phyloP scores from a whole-genome alignment of 1,284 basidiomycete genomes.

The Cerrena zonata region DNA sequence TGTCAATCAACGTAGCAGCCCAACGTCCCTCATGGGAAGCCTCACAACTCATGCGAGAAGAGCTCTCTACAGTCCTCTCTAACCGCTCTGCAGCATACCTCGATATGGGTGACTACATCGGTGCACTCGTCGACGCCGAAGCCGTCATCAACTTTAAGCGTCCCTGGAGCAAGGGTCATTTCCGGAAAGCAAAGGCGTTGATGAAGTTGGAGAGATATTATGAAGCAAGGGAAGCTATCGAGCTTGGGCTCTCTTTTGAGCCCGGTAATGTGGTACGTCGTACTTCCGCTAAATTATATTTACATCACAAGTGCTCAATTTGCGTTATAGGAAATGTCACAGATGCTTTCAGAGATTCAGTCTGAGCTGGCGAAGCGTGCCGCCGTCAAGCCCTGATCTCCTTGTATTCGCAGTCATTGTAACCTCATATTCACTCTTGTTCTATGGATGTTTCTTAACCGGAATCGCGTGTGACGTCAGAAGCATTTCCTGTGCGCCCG shows the following conservation, averaged over 20 bases:
- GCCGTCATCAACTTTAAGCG: constrained; percentile 80
- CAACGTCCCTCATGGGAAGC: constrained; percentile 89
- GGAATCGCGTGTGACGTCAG: no score
- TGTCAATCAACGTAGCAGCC: constrained; percentile 76
- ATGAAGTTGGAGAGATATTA: constrained; percentile 65
- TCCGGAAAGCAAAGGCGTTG: constrained; percentile 85
- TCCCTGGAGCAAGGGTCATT: constrained; percentile 93
- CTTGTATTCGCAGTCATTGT: no score
- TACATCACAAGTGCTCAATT: not conserved
- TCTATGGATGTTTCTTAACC: no score
- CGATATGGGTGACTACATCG: constrained; percentile 71
- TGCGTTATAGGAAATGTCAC: constrained; percentile 20
- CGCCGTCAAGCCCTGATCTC: no score
- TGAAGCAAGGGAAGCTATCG: constrained; percentile 80
- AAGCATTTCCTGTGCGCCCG: no score
- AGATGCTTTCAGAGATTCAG: constrained; percentile 21
- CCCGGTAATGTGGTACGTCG: constrained; percentile 69
- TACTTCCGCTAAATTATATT: not conserved
- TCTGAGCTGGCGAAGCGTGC: not conserved
- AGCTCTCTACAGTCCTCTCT: constrained; percentile 82
- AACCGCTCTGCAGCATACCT: constrained; percentile 87
- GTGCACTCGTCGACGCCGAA: constrained; percentile 87
- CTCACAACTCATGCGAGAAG: constrained; percentile 78
- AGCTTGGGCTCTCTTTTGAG: constrained; percentile 85
- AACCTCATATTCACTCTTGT: no score